phyloP scores from a whole-genome alignment of 345 rosid genomes.

The Citrus maxima region DNA sequence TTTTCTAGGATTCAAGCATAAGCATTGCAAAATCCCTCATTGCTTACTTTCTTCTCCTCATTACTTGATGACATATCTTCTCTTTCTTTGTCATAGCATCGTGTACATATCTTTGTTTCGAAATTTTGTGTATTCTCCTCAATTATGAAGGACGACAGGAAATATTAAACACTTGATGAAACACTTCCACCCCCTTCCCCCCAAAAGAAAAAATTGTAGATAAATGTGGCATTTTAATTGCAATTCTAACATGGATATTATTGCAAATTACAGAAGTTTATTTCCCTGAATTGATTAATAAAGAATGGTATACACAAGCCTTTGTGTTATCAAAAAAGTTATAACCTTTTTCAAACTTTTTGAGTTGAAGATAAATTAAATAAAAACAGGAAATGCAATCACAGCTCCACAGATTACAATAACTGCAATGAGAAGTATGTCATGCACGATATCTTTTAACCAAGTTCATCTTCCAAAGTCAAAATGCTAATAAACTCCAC shows the following conservation, averaged over 20 bases:
- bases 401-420: not conserved
- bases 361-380: not conserved
- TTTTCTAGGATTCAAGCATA: not conserved
- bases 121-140: not conserved
- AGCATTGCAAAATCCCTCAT: not conserved
- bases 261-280: not conserved
- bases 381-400: not conserved
- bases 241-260: not conserved
- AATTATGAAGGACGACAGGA: not conserved
- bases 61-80: not conserved
- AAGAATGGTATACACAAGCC: not conserved
- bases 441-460: not conserved
- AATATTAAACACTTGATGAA: not conserved
- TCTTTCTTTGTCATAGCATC: not conserved
- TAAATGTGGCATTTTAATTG: not conserved
- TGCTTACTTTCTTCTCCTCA: not conserved
- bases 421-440: not conserved
- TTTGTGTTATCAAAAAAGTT: not conserved
- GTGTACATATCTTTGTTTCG: not conserved
- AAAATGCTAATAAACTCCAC: not conserved
- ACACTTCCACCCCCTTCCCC: not conserved
- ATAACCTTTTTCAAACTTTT: not conserved
- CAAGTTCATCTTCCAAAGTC: slow-evolving; percentile 1
- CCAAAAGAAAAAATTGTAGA: no score
- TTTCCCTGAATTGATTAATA: not conserved